Evolutionary conservation across 108 stramenopile species (phyloP).

Genomic region (Fragilariopsis cylindrus): DNA sequence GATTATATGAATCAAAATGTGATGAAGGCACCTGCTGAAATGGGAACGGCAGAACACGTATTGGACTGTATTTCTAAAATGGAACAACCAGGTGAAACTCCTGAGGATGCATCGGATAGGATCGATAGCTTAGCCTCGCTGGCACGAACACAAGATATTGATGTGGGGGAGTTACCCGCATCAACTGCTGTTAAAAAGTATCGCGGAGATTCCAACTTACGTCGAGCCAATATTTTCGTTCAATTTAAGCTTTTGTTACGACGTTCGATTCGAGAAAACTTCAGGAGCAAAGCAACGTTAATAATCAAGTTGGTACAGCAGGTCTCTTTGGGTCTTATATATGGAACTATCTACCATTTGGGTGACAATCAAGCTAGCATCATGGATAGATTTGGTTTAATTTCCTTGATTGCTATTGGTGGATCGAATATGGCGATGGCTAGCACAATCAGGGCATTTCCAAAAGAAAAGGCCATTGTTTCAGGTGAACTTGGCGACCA

Average conservation of each 20-base stretch:
- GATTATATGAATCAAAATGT: constrained; percentile 58
- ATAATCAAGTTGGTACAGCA: constrained; percentile 83
- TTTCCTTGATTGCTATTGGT: constrained; percentile 84
- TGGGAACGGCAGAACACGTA: constrained; percentile 74
- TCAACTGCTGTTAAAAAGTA: constrained; percentile 17
- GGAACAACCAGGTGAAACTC: constrained; percentile 31
- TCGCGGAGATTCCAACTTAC: constrained; percentile 25
- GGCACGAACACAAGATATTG: constrained; percentile 40
- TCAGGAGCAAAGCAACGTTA: constrained; percentile 72
- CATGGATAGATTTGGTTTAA: constrained; percentile 82
- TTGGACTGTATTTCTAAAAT: constrained; percentile 77
- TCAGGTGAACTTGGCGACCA: constrained; percentile 62
- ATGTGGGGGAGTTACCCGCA: constrained; percentile 27
- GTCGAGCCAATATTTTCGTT: constrained; percentile 58
- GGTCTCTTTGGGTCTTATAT: constrained; percentile 76
- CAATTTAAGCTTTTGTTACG: constrained; percentile 71
- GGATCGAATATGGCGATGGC: constrained; percentile 87
- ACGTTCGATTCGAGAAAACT: constrained; percentile 63
- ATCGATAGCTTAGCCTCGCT: constrained; percentile 52
- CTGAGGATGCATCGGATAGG: constrained; percentile 45
- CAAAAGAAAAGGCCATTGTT: constrained; percentile 86
- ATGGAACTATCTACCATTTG: constrained; percentile 82
- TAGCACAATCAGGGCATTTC: constrained; percentile 77
- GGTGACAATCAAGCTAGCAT: constrained; percentile 80
- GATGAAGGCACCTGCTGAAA: constrained; percentile 52